Evolutionary conservation across 805 yeast species (phyloP).

Genomic region (Starmerella davenportii): DNA sequence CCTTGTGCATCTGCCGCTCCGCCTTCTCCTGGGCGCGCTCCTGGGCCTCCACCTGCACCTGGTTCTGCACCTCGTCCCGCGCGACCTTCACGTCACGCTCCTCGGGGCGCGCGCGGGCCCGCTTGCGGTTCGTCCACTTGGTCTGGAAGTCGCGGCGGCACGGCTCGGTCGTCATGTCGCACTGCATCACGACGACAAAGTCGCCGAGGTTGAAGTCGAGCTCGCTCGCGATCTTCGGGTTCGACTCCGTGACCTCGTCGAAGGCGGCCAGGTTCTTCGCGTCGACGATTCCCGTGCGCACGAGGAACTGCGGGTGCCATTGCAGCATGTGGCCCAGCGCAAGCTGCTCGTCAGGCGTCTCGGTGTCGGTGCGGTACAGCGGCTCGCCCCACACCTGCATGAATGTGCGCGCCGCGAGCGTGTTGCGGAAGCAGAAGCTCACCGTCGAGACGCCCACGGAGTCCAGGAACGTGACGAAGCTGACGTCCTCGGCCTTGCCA

Average conservation of each 20-base stretch:
- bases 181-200: constrained; percentile 23
- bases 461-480: constrained; percentile 54
- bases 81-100: constrained; percentile 1
- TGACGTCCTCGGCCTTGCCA: constrained; percentile 35
- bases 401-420: constrained; percentile 39
- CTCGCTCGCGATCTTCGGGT: neutral
- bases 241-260: constrained; percentile 6
- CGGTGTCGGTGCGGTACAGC: constrained; percentile 43
- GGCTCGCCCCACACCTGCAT: constrained; percentile 70
- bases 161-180: constrained; percentile 17
- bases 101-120: constrained; percentile 4
- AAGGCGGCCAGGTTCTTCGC: constrained; percentile 33
- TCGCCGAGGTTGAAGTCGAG: constrained; percentile 19
- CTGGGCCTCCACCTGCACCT: constrained; percentile 16
- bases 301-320: constrained; percentile 79
- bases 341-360: constrained; percentile 35
- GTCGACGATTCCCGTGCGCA: constrained; percentile 57
- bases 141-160: constrained; percentile 19
- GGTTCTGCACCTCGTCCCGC: constrained; percentile 14
- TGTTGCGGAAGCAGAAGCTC: constrained; percentile 54
- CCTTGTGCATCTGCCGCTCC: constrained; percentile 6
- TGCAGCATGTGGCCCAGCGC: constrained; percentile 75
- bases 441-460: constrained; percentile 43
- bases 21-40: constrained; percentile 16
- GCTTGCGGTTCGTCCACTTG: constrained; percentile 18